A percentile compares a stretch with the other conserved stretches of the same genome.
Conservation (phyloP, 2,329 filamentous ascomycete genomes). For the Calonectria henricotiae region DNA sequence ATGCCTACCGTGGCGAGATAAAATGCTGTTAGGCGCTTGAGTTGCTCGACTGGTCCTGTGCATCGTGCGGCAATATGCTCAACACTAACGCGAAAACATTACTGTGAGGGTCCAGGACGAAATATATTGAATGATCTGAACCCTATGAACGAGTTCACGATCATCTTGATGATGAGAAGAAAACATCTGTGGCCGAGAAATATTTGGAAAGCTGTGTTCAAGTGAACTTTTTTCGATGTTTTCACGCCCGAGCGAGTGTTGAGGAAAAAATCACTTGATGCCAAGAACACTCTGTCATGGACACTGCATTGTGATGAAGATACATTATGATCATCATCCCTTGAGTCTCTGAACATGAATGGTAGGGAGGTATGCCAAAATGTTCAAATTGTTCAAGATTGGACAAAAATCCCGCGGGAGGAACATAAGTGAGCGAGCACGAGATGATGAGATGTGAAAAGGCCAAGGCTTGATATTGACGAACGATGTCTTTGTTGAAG, state of each 20-base stretch:
- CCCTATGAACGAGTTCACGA: slow-evolving; percentile 3
- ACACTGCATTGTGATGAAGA: not conserved
- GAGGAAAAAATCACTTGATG: not conserved
- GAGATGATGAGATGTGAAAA: not conserved
- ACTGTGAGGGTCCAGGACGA: not conserved
- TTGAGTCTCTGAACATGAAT: no score
- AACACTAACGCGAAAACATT: not conserved
- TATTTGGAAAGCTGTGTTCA: slow-evolving; percentile 10
- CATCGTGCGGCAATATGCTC: not conserved
- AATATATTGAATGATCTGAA: not conserved
- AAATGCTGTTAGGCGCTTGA: not conserved
- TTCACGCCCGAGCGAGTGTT: slow-evolving; percentile 9
- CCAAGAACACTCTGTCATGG: not conserved
- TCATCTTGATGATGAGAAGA: not conserved
- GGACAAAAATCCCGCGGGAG: not conserved
- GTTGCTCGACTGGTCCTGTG: not conserved
- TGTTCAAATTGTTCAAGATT: not conserved
- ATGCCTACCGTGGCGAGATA: not conserved
- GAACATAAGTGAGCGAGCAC: not conserved
- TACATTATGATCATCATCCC: no score
- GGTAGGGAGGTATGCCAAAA: not conserved
- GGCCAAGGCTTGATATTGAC: not conserved
- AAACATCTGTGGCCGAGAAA: not conserved
- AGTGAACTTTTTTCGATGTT: slow-evolving; percentile 17
- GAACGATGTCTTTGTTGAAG: not conserved